Conservation (phyloP, 2,329 filamentous ascomycete genomes). For the Sarocladiaceae sp. region DNA sequence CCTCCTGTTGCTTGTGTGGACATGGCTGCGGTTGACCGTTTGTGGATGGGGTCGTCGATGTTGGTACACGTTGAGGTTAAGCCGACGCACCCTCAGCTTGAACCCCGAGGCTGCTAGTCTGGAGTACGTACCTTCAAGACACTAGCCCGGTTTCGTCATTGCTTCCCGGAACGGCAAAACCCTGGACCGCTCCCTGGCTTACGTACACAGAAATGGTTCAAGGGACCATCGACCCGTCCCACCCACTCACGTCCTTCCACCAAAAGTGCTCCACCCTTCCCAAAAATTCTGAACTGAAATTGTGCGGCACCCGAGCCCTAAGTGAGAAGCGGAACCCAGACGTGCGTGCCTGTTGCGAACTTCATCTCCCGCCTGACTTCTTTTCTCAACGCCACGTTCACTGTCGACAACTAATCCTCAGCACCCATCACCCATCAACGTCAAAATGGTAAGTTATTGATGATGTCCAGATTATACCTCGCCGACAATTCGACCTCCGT, state of each 20-base stretch:
- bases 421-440: slow-evolving; percentile 11
- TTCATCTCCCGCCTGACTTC: slow-evolving; percentile 3
- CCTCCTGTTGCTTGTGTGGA: slow-evolving; percentile 39
- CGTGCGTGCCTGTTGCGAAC: not conserved
- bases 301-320: slow-evolving; percentile 8
- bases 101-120: not conserved
- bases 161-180: slow-evolving; percentile 1
- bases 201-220: slow-evolving; percentile 6
- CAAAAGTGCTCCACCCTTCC: not conserved
- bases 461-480: not conserved
- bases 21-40: slow-evolving; percentile 13
- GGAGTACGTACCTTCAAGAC: not conserved
- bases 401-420: slow-evolving; percentile 8
- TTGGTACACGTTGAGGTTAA: not conserved
- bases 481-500: slow-evolving; percentile 1
- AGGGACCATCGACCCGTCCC: not conserved
- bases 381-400: slow-evolving; percentile 9
- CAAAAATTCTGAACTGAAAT: slow-evolving; percentile 9
- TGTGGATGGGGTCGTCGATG: too few relatives aligned
- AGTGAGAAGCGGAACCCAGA: slow-evolving; percentile 1
- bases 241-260: not conserved
- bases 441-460: slow-evolving; percentile 10
- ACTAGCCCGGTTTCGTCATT: not conserved
- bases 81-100: not conserved
- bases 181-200: not conserved